These are phyloP conservation scores for Erigeron philadelphicus DNA, from an alignment of 140 eudicot species.

Conservation along the genomic window DNA sequence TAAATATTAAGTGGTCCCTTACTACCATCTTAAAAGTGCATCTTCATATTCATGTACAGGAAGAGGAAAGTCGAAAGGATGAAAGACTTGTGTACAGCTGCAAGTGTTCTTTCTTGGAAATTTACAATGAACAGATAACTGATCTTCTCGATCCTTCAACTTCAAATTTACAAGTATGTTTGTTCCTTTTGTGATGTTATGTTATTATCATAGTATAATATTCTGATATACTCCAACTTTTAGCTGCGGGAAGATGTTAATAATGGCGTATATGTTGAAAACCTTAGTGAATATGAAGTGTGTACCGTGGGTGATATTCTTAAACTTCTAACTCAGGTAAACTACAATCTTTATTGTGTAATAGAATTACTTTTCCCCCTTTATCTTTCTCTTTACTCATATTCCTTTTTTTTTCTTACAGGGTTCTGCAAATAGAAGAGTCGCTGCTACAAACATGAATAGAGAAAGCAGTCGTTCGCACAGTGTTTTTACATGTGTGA, in stretches of 20 bases:
- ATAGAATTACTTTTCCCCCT: not conserved
- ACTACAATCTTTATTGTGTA: not conserved
- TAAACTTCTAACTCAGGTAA: conserved; percentile 74
- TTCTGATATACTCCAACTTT: conserved; percentile 15
- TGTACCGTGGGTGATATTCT: conserved; percentile 75
- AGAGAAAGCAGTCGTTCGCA: conserved; percentile 99
- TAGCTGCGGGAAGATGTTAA: conserved; percentile 83
- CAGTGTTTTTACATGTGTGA: conserved; percentile 90
- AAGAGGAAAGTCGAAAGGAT: conserved; percentile 81
- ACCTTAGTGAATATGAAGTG: conserved; percentile 83
- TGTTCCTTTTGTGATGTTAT: conserved; percentile 10
- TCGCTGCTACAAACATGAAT: conserved; percentile 95
- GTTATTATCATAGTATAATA: not conserved
- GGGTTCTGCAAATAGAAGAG: conserved; percentile 91
- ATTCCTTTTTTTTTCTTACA: conserved; percentile 19
- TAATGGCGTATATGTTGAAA: conserved; percentile 95
- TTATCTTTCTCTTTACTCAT: conserved; percentile 1
- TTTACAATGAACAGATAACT: conserved; percentile 87
- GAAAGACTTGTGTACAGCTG: conserved; percentile 67
- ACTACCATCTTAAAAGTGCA: not conserved
- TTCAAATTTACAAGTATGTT: conserved; percentile 76
- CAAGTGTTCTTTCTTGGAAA: conserved; percentile 96
- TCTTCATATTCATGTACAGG: conserved; percentile 38
- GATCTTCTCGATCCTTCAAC: conserved; percentile 97
- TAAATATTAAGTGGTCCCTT: not conserved